Conservation (phyloP, 2,329 filamentous ascomycete species). For the Aspergillus novoparasiticus region DNA sequence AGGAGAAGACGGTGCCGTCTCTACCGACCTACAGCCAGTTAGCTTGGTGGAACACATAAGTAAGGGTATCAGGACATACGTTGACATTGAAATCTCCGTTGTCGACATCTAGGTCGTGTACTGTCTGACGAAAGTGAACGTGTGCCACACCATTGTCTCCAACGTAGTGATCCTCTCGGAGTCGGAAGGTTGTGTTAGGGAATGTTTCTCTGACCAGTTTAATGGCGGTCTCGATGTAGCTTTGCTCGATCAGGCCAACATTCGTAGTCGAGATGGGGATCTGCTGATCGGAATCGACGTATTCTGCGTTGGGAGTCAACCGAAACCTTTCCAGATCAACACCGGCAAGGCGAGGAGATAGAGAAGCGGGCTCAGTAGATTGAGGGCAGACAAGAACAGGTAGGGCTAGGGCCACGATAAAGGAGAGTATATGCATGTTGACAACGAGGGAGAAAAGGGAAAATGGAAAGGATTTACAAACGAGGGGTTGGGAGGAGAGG, state of each 20-base stretch:
- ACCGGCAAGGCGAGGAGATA: neutral
- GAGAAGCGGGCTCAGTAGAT: neutral
- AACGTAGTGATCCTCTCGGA: slow-evolving; percentile 17
- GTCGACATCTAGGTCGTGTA: slow-evolving; percentile 16
- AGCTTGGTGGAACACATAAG: neutral
- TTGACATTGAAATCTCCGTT: slow-evolving; percentile 21
- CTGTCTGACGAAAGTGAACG: slow-evolving; percentile 16
- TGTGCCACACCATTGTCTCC: slow-evolving; percentile 19
- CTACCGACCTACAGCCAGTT: slow-evolving; percentile 10
- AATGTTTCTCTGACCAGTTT: slow-evolving; percentile 4
- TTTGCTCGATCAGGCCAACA: neutral
- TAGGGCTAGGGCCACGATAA: slow-evolving; percentile 5
- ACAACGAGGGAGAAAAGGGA: too few species aligned
- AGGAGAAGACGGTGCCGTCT: slow-evolving; percentile 18
- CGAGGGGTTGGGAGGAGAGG: neutral
- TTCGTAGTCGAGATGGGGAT: neutral
- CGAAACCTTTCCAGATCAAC: slow-evolving; percentile 12
- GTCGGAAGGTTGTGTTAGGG: slow-evolving; percentile 10
- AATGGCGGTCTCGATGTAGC: slow-evolving; percentile 12
- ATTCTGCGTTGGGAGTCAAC: slow-evolving; percentile 1
- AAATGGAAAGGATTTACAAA: neutral
- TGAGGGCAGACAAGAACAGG: slow-evolving; percentile 1
- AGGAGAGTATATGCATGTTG: slow-evolving; percentile 4
- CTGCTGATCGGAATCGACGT: neutral
- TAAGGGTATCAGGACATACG: neutral